These are phyloP conservation scores for Thalassiosira hispida DNA, from an alignment of 352 stramenopile species.

Conservation along the genomic window DNA sequence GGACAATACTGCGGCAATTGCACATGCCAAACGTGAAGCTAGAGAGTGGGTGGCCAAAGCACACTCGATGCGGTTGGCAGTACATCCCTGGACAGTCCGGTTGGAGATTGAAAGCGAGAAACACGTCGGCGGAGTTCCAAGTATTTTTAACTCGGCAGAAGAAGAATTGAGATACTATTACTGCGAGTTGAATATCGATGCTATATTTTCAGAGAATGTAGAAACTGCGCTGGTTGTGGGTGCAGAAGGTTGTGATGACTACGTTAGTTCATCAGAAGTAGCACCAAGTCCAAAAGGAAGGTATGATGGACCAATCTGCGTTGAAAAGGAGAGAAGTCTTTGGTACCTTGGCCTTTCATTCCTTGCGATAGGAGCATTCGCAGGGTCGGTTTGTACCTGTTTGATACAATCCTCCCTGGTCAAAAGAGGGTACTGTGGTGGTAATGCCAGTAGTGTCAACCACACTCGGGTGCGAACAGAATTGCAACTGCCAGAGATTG, in stretches of 20 bases:
- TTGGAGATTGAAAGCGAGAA: slow-evolving; percentile 28
- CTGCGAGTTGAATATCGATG: slow-evolving; percentile 63
- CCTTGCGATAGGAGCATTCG: slow-evolving; percentile 33
- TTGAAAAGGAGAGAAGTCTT: slow-evolving; percentile 25
- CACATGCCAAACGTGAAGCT: slow-evolving; percentile 29
- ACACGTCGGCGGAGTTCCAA: slow-evolving; percentile 36
- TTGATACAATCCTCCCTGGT: slow-evolving; percentile 13
- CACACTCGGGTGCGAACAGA: not conserved
- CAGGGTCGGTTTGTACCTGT: slow-evolving; percentile 25
- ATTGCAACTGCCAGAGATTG: slow-evolving; percentile 1
- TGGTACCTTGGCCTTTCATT: slow-evolving; percentile 43
- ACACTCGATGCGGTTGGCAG: slow-evolving; percentile 59
- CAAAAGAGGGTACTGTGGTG: slow-evolving; percentile 10
- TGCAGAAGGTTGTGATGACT: slow-evolving; percentile 26
- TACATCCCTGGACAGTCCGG: slow-evolving; percentile 58
- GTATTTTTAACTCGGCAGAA: slow-evolving; percentile 35
- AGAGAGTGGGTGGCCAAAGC: slow-evolving; percentile 82
- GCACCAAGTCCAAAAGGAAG: not conserved
- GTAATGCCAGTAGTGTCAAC: not conserved
- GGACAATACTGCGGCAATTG: slow-evolving; percentile 68
- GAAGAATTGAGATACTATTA: slow-evolving; percentile 57
- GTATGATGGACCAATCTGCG: slow-evolving; percentile 23
- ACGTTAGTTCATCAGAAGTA: slow-evolving; percentile 6
- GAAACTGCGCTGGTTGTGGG: slow-evolving; percentile 22
- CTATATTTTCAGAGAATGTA: slow-evolving; percentile 52